phyloP scores from a whole-genome alignment of 2,329 filamentous ascomycete species.

The Penicillium expansum region DNA sequence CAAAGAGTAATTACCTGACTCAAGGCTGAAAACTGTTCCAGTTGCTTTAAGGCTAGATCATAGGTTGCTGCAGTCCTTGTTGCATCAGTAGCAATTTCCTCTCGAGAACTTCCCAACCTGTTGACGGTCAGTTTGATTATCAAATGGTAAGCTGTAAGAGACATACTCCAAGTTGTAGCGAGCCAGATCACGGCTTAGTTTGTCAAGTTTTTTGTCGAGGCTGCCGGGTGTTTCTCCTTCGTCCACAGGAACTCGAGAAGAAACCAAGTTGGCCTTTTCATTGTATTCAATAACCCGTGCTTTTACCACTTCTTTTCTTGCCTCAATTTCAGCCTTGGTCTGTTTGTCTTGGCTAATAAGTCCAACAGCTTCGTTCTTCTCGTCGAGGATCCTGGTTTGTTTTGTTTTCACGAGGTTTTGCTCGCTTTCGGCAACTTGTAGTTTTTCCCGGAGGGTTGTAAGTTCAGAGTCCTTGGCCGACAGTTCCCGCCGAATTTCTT shows the following conservation, averaged over 20 bases:
- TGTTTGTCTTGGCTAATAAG: constrained; percentile 50
- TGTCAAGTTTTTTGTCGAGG: constrained; percentile 48
- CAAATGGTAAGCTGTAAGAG: not conserved
- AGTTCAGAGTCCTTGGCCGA: constrained; percentile 36
- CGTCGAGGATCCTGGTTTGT: constrained; percentile 54
- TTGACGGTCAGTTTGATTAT: constrained; percentile 24
- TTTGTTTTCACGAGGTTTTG: constrained; percentile 49
- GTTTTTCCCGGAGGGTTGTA: constrained; percentile 38
- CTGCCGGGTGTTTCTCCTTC: constrained; percentile 61
- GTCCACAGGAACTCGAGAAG: constrained; percentile 60
- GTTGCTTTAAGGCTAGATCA: constrained; percentile 37
- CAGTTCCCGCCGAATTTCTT: constrained; percentile 36
- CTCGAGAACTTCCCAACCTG: constrained; percentile 61
- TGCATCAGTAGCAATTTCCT: constrained; percentile 58
- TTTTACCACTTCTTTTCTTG: constrained; percentile 49
- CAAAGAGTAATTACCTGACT: constrained; percentile 35
- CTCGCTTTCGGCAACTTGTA: constrained; percentile 59
- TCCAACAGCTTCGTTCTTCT: constrained; percentile 62
- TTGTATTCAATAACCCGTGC: constrained; percentile 55
- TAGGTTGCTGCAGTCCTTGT: constrained; percentile 38
- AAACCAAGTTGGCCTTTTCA: constrained; percentile 54
- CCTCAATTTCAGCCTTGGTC: constrained; percentile 48
- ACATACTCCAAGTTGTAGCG: constrained; percentile 53
- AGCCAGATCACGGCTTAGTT: constrained; percentile 58
- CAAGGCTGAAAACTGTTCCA: constrained; percentile 38